A percentile compares a stretch with the other conserved stretches of the same genome.
phyloP scores from a whole-genome alignment of 768 basidiomycete genomes.

The Suillus subluteus region DNA sequence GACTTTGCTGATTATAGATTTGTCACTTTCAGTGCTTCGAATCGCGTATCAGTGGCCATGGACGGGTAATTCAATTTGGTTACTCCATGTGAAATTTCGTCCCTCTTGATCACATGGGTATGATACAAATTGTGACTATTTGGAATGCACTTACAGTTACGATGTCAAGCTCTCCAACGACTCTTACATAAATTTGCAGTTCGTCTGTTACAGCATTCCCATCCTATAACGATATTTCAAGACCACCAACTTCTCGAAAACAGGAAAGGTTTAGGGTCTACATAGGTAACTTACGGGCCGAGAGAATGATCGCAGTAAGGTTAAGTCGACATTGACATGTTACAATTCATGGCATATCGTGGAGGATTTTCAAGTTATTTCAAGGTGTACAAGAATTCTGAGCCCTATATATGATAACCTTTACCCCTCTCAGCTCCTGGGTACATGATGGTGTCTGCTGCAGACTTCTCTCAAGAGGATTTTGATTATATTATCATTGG shows the following conservation, averaged over 20 bases:
- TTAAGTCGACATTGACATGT: neutral
- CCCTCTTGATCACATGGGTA: neutral
- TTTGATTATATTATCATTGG: slow-evolving; percentile 25
- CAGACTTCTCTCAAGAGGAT: slow-evolving; percentile 13
- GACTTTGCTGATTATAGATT: neutral
- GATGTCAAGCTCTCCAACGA: neutral
- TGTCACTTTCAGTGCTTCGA: neutral
- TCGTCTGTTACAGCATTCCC: neutral
- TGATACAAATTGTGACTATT: neutral
- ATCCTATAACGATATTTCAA: neutral
- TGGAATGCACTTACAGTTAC: neutral
- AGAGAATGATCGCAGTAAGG: neutral
- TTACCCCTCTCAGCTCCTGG: neutral
- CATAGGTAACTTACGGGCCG: neutral
- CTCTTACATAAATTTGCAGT: neutral
- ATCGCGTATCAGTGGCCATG: neutral
- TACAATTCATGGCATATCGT: neutral
- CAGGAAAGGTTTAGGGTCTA: neutral
- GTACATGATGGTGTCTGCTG: slow-evolving; percentile 14
- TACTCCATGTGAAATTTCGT: neutral
- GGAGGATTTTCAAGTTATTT: neutral
- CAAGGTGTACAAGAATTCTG: neutral
- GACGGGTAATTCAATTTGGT: neutral
- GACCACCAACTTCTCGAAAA: neutral
- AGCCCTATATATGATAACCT: neutral